Evolutionary conservation across 1,284 basidiomycete species (phyloP).

Genomic region (Trichosporon ovoides): DNA sequence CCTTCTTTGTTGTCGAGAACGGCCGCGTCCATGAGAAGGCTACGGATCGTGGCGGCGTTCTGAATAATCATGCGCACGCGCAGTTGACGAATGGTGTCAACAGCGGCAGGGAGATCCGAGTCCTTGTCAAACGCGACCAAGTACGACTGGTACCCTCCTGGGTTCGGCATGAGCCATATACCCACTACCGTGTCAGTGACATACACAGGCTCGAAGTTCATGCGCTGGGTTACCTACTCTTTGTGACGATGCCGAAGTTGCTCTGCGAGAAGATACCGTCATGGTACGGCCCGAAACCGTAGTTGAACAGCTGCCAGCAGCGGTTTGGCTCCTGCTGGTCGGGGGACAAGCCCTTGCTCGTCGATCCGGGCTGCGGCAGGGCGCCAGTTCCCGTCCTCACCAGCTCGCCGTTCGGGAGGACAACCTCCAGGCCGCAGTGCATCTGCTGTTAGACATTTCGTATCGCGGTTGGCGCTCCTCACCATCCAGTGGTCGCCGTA

Average conservation of each 20-base stretch:
- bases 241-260: conserved; percentile 15
- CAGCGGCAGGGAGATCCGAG: conserved; percentile 8
- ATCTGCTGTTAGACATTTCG: background rate
- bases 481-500: conserved; percentile 14
- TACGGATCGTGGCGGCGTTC: conserved; percentile 12
- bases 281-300: conserved; percentile 11
- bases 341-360: background rate
- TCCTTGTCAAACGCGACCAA: conserved; percentile 13
- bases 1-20: conserved; percentile 3
- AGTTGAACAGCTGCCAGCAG: conserved; percentile 16
- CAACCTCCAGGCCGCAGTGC: conserved; percentile 14
- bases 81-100: conserved; percentile 10
- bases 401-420: conserved; percentile 10
- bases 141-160: conserved; percentile 13
- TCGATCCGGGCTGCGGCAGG: conserved; percentile 7
- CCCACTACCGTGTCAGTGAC: conserved; percentile 1
- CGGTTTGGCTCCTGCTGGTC: conserved; percentile 13
- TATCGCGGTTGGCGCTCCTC: too few relatives aligned
- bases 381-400: conserved; percentile 13
- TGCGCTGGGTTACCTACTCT: background rate
- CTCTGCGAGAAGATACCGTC: conserved; percentile 16
- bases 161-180: conserved; percentile 12
- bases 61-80: conserved; percentile 14
- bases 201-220: too few relatives aligned
- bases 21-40: conserved; percentile 9